A percentile compares a stretch with the other conserved stretches of the same genome.
These are phyloP conservation scores for Yamadazyma triangularis DNA, from an alignment of 1,139 yeast genomes.

Conservation along the genomic window DNA sequence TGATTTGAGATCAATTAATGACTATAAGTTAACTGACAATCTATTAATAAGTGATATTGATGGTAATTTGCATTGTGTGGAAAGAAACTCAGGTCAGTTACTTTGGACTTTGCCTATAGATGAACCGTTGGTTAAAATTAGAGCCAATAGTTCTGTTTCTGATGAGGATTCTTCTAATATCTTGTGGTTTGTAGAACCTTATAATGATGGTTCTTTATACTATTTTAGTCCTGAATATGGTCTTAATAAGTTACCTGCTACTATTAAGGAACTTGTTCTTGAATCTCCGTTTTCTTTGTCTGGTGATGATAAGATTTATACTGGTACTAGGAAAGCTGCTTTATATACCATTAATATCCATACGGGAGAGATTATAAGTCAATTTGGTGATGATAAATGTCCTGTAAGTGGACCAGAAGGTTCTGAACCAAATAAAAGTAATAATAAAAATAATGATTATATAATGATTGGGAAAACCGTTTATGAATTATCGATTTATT, in stretches of 20 bases:
- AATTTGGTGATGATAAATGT: conserved; percentile 52
- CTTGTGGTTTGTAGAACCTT: conserved; percentile 87
- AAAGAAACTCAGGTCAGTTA: conserved; percentile 69
- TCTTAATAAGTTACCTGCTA: conserved; percentile 74
- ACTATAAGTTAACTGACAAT: conserved; percentile 58
- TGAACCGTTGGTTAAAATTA: conserved; percentile 48
- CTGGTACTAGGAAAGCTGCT: conserved; percentile 78
- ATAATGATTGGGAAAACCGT: conserved; percentile 51
- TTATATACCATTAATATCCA: conserved; percentile 69
- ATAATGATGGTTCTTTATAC: conserved; percentile 79
- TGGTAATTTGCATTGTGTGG: conserved; percentile 81
- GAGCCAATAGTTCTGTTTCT: conserved; percentile 18
- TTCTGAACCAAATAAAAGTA: conserved; percentile 3
- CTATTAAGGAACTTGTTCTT: conserved; percentile 71
- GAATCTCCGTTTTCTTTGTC: conserved; percentile 78
- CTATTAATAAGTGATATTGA: conserved; percentile 79
- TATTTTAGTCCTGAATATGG: conserved; percentile 80
- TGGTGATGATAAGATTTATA: conserved; percentile 86
- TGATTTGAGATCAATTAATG: conserved; percentile 40
- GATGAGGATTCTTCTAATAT: conserved; percentile 16
- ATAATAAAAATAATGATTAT: conserved; percentile 15
- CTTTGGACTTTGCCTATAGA: conserved; percentile 70
- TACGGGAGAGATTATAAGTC: conserved; percentile 72
- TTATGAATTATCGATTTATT: conserved; percentile 43
- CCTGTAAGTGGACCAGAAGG: no score